These are phyloP conservation scores for Exophiala spinifera DNA, from an alignment of 2,329 filamentous ascomycete species.

Conservation along the genomic window DNA sequence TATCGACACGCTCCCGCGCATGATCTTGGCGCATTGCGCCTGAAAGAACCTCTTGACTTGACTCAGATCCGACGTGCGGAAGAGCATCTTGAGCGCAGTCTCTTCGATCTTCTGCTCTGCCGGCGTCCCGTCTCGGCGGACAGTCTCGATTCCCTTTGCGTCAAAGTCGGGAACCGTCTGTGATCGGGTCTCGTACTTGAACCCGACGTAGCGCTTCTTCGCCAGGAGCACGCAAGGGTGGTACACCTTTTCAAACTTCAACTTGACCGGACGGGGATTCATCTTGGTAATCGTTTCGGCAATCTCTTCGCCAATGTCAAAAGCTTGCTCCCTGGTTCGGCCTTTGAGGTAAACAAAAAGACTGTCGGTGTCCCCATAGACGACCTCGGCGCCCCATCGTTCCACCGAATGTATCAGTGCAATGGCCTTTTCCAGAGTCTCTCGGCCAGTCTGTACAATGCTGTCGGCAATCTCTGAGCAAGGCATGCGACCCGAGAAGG, in stretches of 20 bases:
- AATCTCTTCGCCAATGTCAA: conserved; percentile 89
- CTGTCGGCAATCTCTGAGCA: conserved; percentile 97
- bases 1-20: conserved; percentile 80
- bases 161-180: conserved; percentile 87
- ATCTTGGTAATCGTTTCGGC: conserved; percentile 79
- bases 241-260: conserved; percentile 99
- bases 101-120: conserved; percentile 97
- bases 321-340: conserved; percentile 81
- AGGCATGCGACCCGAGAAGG: conserved; percentile 95
- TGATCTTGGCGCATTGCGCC: conserved; percentile 84
- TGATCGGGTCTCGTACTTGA: conserved; percentile 80
- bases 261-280: conserved; percentile 87
- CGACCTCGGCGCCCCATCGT: conserved; percentile 90
- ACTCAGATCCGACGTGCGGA: conserved; percentile 83
- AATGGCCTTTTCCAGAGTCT: conserved; percentile 91
- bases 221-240: conserved; percentile 89
- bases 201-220: conserved; percentile 97
- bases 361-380: conserved; percentile 97
- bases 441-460: conserved; percentile 92
- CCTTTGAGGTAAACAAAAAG: conserved; percentile 88
- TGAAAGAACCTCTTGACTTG: conserved; percentile 90
- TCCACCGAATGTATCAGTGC: conserved; percentile 84
- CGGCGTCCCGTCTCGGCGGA: conserved; percentile 88
- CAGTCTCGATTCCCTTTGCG: conserved; percentile 97
- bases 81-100: conserved; percentile 81